A percentile compares a stretch with the other conserved stretches of the same genome.
phyloP scores from a whole-genome alignment of 2,329 filamentous ascomycete species.

The Alternaria metachromatica region DNA sequence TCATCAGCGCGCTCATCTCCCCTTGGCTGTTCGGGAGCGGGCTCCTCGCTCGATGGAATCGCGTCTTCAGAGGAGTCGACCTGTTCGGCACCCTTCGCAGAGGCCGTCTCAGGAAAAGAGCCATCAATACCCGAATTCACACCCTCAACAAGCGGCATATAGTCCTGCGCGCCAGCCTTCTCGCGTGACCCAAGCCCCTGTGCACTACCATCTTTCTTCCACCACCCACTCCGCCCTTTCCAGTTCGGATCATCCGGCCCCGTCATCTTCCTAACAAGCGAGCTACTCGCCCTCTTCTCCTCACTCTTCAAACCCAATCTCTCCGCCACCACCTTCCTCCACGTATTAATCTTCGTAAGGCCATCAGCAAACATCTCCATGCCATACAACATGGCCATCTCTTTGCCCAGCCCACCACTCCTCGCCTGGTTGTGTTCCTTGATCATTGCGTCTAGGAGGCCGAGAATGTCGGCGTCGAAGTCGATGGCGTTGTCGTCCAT shows the following conservation, averaged over 20 bases:
- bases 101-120: neutral
- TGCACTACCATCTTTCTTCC: neutral
- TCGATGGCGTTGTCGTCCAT: slow-evolving; percentile 70
- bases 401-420: slow-evolving; percentile 34
- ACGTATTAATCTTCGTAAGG: slow-evolving; percentile 36
- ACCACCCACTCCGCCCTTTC: neutral
- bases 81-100: neutral
- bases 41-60: neutral
- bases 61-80: neutral
- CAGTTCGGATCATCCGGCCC: neutral
- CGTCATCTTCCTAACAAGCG: neutral
- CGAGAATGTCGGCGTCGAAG: slow-evolving; percentile 59
- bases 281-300: neutral
- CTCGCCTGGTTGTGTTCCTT: slow-evolving; percentile 29
- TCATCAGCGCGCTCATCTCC: neutral
- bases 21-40: neutral
- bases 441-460: slow-evolving; percentile 47
- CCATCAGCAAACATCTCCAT: slow-evolving; percentile 47
- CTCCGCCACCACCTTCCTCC: slow-evolving; percentile 37
- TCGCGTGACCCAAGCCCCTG: neutral
- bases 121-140: neutral
- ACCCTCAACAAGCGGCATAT: neutral
- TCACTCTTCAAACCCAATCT: slow-evolving; percentile 32
- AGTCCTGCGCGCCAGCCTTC: neutral
- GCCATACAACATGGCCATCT: slow-evolving; percentile 38